Evolutionary conservation across 768 basidiomycete species (phyloP), one percentile per base, ranked within the genome.

Genomic region (Suillus variegatus): DNA sequence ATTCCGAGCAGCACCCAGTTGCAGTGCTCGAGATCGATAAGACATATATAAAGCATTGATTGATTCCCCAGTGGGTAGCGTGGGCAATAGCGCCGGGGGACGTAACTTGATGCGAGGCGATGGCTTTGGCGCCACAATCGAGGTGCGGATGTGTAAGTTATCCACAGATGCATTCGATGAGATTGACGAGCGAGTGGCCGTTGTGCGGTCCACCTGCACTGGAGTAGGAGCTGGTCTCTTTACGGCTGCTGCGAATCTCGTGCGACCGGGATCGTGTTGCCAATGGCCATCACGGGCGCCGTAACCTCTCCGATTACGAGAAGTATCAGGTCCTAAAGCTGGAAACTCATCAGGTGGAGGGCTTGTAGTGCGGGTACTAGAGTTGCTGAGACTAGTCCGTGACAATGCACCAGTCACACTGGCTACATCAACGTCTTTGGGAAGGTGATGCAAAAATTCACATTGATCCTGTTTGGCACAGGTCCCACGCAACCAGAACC

Each of bases 401-500:
- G 86, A 81, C 78, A 94, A 85, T 32, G 88, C 88, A 44, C 84
- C 82, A 66, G 86, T 88, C 63, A 95, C 81, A 65, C 85, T 83
- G 51, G 87, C 76, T 44, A 94, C 84, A 73, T 97, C 95, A 47
- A 92, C 89, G 68, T 95, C 91, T 69, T 92, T 89, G 7, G 94
- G 94, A 6, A 96, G 81, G 74, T 93, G 92, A 74, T 97, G 96
- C 73, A 97, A 78, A 78, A 99, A 99, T 79, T 98, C 97, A 86
- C 96, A 99, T 68, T 85, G 87, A 64, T 97, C 95, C 63, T 95
- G 93, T 77, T 99, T 99, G 38, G 96, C 94, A 73, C 97, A 99
- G 54, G 95, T 95, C 6, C 97, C 97, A 60, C 96, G 87, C 38
- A 99, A 85, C 97, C 97, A 99, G 82, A 99, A 99, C 43, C 97